Conservation (phyloP, 1,284 basidiomycete species). For the Somion occarium region DNA sequence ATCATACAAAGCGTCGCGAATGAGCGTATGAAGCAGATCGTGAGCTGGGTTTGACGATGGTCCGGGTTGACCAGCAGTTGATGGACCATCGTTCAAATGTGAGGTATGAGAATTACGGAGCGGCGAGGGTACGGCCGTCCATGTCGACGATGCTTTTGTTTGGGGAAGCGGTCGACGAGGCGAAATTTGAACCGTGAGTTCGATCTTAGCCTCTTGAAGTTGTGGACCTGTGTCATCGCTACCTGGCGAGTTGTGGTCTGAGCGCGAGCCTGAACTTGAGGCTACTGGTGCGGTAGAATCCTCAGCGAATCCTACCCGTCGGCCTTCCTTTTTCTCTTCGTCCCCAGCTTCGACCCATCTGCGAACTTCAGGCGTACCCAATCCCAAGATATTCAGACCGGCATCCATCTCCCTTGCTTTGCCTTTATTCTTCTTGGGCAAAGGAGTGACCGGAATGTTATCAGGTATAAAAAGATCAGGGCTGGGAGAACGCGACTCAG, state of each 20-base stretch:
- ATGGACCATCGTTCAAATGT: background rate
- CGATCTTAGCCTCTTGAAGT: conserved; percentile 6
- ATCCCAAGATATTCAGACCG: conserved; percentile 32
- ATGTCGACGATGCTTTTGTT: conserved; percentile 15
- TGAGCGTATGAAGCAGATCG: conserved; percentile 55
- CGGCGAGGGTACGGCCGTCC: conserved; percentile 39
- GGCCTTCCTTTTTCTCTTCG: conserved; percentile 17
- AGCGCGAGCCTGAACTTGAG: conserved; percentile 29
- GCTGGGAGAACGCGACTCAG: conserved; percentile 42
- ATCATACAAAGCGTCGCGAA: conserved; percentile 67
- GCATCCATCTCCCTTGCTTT: conserved; percentile 4
- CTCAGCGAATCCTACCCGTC: conserved; percentile 25
- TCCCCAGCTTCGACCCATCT: conserved; percentile 37
- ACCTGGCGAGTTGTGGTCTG: conserved; percentile 18
- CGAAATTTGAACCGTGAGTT: conserved; percentile 55
- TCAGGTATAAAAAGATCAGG: conserved; percentile 43
- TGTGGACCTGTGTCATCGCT: conserved; percentile 21
- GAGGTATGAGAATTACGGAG: conserved; percentile 26
- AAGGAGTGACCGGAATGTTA: conserved; percentile 39
- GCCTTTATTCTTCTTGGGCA: conserved; percentile 21
- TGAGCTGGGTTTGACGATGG: conserved; percentile 41
- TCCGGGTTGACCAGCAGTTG: conserved; percentile 17
- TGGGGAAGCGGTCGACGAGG: conserved; percentile 40
- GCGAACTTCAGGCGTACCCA: conserved; percentile 46
- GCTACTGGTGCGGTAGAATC: background rate